Evolutionary conservation across 129 eudicot species (phyloP), one percentile per base, ranked within the genome.

Genomic region (Centella asiatica): DNA sequence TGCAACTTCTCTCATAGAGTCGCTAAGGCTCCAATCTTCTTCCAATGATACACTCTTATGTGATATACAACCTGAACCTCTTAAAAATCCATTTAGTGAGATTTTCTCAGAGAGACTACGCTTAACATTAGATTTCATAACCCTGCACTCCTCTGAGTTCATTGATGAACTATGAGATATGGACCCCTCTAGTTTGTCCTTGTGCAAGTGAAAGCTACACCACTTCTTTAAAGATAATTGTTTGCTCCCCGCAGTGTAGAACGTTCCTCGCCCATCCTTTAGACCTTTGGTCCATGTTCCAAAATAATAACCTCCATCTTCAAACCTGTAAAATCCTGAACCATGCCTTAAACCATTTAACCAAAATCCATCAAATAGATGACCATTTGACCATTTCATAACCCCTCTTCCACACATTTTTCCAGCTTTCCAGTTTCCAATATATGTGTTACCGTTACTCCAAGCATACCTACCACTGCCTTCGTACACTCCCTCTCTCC

Each of bases 291-390:
- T 84, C 99, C 99, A 93, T 44, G 78, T 82, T 55, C 99, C 99
- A 57, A 81, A 88, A 75, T 93, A 93, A 53, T 79, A 85, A 68
- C 96, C 86, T 18, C 96, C 96, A 72, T 93, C 96, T 15, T 77
- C 70, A 76, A 84, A 88, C 74, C 92, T 77, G 60, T 87, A 93
- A 34, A 79, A 83, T 37, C 99, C 99, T 24, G 95, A 71, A 32
- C 99, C 99, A 70, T 93, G 86, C 66, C 86, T 78, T 55, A 64
- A 61, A 24, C 96, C 99, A 62, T 85, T 77, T 44, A 74, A 72
- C 99, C 99, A 93, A 68, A 69, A 80, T 6, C 99, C 99, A 77
- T 93, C 95, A 78, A 85, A 93, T 25, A 87, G 66, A 72, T 93
- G 96, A 25, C 99, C 96, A 68, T 93, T 85, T 12, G 68, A 44